These are phyloP conservation scores for Suillus americanus DNA, from an alignment of 768 basidiomycete genomes.

Conservation along the genomic window DNA sequence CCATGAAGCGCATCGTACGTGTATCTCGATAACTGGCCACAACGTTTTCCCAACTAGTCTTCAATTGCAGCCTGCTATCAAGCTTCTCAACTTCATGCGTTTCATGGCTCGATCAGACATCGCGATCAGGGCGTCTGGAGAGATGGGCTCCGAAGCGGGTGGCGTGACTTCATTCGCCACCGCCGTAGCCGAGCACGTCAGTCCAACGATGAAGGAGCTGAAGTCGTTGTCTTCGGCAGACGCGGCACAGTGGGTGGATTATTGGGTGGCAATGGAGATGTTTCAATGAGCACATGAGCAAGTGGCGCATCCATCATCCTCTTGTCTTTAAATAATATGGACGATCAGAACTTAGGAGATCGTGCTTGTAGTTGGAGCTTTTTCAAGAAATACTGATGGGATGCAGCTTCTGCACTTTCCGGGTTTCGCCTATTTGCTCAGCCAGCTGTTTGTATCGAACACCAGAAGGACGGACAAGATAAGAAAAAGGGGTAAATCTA, in stretches of 20 bases:
- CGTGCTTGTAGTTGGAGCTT: background rate
- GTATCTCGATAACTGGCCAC: background rate
- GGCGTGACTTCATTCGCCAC: constrained; percentile 20
- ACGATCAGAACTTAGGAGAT: background rate
- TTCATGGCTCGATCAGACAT: constrained; percentile 17
- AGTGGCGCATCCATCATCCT: background rate
- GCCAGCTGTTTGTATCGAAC: background rate
- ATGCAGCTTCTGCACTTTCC: background rate
- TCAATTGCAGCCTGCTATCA: constrained; percentile 27
- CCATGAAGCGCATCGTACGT: constrained; percentile 28
- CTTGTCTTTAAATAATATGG: background rate
- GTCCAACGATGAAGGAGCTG: constrained; percentile 28
- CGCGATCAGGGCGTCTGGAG: constrained; percentile 2
- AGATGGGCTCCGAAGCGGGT: constrained; percentile 2
- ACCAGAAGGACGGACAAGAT: background rate
- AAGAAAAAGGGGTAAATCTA: background rate
- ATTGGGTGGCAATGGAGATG: constrained; percentile 31
- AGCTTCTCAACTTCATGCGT: constrained; percentile 28
- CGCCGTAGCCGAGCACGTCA: constrained; percentile 25
- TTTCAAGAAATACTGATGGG: background rate
- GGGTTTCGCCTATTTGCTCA: background rate
- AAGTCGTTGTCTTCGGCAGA: constrained; percentile 20
- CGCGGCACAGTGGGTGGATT: constrained; percentile 32
- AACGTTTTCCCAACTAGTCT: background rate
- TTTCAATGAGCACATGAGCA: background rate